Conservation (phyloP, 2,329 filamentous ascomycete genomes). For the Paecilomyces formosus region DNA sequence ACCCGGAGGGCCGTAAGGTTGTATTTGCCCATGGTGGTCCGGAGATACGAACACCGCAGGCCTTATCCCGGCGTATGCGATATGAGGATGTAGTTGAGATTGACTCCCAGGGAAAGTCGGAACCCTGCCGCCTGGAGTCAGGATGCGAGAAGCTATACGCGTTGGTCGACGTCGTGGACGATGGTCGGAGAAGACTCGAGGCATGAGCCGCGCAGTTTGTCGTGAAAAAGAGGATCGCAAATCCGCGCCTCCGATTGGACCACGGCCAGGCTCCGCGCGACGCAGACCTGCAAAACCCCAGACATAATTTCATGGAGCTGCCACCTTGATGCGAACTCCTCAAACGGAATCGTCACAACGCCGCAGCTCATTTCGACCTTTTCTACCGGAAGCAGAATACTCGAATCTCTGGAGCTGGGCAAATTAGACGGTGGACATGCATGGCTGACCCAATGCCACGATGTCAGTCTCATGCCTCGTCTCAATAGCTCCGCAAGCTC, state of each 20-base stretch:
- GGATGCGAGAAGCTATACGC: not conserved
- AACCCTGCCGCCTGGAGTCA: not conserved
- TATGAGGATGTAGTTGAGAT: not conserved
- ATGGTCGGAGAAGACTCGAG: not conserved
- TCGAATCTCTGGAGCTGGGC: not conserved
- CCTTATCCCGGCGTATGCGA: not conserved
- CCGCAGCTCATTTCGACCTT: not conserved
- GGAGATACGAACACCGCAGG: not conserved
- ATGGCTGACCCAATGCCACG: constrained; percentile 39
- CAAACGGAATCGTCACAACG: constrained; percentile 1
- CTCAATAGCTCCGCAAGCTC: constrained; percentile 48
- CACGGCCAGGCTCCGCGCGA: constrained; percentile 23
- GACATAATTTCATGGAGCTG: constrained; percentile 1
- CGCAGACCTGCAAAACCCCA: constrained; percentile 6
- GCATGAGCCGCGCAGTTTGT: constrained; percentile 2
- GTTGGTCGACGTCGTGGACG: not conserved
- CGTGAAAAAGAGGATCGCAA: constrained; percentile 30
- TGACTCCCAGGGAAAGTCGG: not conserved
- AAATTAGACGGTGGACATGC: constrained; percentile 16
- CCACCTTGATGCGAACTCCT: not conserved
- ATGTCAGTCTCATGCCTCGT: constrained; percentile 62
- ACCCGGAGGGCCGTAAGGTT: constrained; percentile 41
- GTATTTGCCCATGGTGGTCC: constrained; percentile 36
- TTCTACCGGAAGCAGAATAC: not conserved
- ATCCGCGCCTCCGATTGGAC: constrained; percentile 30